These are phyloP conservation scores for Flaveria trinervia DNA, from an alignment of 129 eudicot genomes.

Conservation along the genomic window DNA sequence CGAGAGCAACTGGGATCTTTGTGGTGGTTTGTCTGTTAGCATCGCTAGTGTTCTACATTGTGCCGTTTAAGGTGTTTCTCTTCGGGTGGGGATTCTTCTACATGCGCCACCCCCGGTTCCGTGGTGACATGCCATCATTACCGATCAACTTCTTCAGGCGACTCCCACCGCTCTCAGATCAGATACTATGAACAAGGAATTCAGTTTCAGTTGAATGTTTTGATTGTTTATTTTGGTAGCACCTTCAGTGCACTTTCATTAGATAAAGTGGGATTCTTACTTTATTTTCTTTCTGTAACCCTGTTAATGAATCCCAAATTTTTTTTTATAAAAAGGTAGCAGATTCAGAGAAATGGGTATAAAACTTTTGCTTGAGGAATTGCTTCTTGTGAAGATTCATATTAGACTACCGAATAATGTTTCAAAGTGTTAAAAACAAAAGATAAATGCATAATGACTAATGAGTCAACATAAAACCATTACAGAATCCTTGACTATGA, in stretches of 20 bases:
- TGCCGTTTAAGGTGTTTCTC: conserved; percentile 77
- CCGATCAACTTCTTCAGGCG: conserved; percentile 87
- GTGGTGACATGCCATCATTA: conserved; percentile 76
- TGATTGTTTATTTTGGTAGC: conserved; percentile 32
- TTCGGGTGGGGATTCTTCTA: conserved; percentile 72
- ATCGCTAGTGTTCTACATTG: conserved; percentile 66
- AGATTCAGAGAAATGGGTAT: conserved; percentile 1
- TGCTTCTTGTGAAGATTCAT: too few relatives aligned
- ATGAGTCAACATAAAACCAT: too few relatives aligned
- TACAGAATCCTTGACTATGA: too few relatives aligned
- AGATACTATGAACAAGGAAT: conserved; percentile 45
- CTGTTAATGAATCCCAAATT: conserved; percentile 27
- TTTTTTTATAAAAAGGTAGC: neutral
- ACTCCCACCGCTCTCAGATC: conserved; percentile 90
- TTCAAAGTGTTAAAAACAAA: too few relatives aligned
- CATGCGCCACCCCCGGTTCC: conserved; percentile 90
- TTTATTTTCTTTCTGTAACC: conserved; percentile 11
- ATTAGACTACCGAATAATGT: too few relatives aligned
- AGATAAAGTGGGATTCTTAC: conserved; percentile 20
- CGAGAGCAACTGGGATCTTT: conserved; percentile 86
- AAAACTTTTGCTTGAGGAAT: neutral
- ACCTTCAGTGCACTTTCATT: conserved; percentile 38
- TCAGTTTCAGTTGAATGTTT: conserved; percentile 6
- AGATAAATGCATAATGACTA: too few relatives aligned
- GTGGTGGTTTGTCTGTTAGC: conserved; percentile 73